These are phyloP conservation scores for Backusella westeae DNA, from an alignment of 192 early-diverging fungal species.

Conservation along the genomic window DNA sequence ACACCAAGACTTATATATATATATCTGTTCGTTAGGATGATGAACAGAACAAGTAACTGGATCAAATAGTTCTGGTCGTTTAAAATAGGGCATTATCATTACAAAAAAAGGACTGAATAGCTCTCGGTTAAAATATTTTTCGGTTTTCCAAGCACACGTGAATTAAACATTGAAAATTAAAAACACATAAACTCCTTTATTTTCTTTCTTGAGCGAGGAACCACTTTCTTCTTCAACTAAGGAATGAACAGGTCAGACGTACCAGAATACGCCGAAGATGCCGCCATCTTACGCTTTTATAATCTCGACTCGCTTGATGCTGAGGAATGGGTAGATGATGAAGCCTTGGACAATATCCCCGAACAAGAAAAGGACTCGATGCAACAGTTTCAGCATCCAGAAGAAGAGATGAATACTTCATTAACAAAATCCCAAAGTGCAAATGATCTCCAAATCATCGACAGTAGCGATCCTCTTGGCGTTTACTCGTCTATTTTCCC, in stretches of 20 bases:
- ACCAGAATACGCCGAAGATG: slow-evolving; percentile 37
- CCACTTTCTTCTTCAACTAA: neutral
- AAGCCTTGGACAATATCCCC: slow-evolving; percentile 32
- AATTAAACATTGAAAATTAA: neutral
- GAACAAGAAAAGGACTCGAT: slow-evolving; percentile 21
- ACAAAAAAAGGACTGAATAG: no score
- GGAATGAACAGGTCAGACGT: neutral
- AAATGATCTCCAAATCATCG: slow-evolving; percentile 32
- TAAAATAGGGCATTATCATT: no score
- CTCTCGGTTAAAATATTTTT: no score
- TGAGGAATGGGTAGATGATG: slow-evolving; percentile 47
- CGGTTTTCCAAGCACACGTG: no score
- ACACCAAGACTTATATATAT: no score
- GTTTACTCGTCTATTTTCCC: slow-evolving; percentile 36
- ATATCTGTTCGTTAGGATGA: no score
- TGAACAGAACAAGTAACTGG: no score
- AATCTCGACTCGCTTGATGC: slow-evolving; percentile 49
- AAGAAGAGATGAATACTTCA: slow-evolving; percentile 6
- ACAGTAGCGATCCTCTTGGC: slow-evolving; percentile 51
- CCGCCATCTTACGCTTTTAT: slow-evolving; percentile 49
- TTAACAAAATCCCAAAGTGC: slow-evolving; percentile 28
- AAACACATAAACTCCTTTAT: neutral
- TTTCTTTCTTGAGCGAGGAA: neutral
- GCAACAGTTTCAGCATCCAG: slow-evolving; percentile 25
- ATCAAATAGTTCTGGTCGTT: no score